phyloP scores from a whole-genome alignment of 108 stramenopile genomes.

The Aurantiochytrium sp. region DNA sequence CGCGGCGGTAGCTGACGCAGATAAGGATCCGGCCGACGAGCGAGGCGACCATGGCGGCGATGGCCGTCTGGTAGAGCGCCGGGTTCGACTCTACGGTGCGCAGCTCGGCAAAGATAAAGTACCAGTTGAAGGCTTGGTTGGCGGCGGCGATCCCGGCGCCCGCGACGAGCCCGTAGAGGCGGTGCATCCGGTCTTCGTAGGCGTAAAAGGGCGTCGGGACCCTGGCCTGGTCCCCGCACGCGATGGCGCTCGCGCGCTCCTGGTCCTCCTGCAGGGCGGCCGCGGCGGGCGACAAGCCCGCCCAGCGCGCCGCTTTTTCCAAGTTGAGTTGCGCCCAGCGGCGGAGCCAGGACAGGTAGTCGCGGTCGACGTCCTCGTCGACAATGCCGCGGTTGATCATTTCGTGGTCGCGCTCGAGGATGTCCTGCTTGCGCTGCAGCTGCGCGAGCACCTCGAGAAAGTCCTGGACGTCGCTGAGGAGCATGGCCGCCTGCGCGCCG shows the following conservation, averaged over 20 bases:
- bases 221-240: background rate
- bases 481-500: background rate
- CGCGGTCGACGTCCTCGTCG: background rate
- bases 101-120: background rate
- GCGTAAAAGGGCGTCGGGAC: background rate
- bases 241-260: background rate
- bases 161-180: background rate
- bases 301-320: too few relatives aligned
- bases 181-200: background rate
- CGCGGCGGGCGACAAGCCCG: too few relatives aligned
- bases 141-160: background rate
- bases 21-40: background rate
- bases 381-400: background rate
- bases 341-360: background rate
- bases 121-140: background rate
- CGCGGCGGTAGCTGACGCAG: background rate
- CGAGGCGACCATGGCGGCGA: background rate
- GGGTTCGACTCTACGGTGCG: background rate
- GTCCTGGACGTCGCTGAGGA: background rate
- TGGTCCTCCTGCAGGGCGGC: too few relatives aligned
- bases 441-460: slow-evolving; percentile 7
- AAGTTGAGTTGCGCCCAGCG: too few relatives aligned
- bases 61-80: background rate
- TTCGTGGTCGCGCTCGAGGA: background rate
- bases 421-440: background rate